Conservation (phyloP, 148 eudicot species). For the Cornus controversa region DNA sequence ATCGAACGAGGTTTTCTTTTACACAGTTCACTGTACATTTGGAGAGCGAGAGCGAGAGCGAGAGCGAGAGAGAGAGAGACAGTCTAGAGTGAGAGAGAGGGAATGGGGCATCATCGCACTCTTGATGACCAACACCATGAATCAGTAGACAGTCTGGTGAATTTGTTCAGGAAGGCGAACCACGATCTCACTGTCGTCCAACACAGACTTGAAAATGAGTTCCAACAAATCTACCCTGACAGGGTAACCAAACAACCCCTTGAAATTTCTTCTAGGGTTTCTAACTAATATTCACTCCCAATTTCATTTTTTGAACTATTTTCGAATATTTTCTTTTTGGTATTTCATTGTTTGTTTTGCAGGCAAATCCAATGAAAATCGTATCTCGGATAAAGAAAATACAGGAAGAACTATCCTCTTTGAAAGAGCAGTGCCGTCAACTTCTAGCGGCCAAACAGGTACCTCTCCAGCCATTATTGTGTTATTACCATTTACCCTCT, state of each 20-base stretch:
- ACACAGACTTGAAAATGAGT: conserved; percentile 72
- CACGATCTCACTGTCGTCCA: conserved; percentile 64
- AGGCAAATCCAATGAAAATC: conserved; percentile 92
- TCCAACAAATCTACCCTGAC: conserved; percentile 65
- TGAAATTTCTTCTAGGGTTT: background rate
- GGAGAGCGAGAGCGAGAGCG: conserved; percentile 4
- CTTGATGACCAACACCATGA: conserved; percentile 33
- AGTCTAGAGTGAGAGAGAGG: conserved; percentile 15
- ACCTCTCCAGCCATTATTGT: background rate
- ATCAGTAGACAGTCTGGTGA: conserved; percentile 55
- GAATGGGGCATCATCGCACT: conserved; percentile 25
- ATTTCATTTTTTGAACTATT: background rate
- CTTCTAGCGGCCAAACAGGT: conserved; percentile 96
- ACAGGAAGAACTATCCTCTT: conserved; percentile 62
- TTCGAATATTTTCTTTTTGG: background rate
- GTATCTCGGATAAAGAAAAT: conserved; percentile 76
- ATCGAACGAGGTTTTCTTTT: too few relatives aligned
- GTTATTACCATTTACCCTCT: background rate
- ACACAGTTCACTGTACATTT: too few relatives aligned
- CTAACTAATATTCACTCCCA: background rate
- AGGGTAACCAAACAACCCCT: conserved; percentile 36
- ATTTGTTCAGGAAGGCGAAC: conserved; percentile 54
- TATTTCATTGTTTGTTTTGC: conserved; percentile 14
- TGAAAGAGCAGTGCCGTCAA: conserved; percentile 82
- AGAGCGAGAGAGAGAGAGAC: conserved; percentile 17